Percentiles rank a stretch among this genome's conserved stretches.
These are phyloP conservation scores for Haplosporangium sp. DNA, from an alignment of 371 early-diverging fungal species.

Conservation along the genomic window DNA sequence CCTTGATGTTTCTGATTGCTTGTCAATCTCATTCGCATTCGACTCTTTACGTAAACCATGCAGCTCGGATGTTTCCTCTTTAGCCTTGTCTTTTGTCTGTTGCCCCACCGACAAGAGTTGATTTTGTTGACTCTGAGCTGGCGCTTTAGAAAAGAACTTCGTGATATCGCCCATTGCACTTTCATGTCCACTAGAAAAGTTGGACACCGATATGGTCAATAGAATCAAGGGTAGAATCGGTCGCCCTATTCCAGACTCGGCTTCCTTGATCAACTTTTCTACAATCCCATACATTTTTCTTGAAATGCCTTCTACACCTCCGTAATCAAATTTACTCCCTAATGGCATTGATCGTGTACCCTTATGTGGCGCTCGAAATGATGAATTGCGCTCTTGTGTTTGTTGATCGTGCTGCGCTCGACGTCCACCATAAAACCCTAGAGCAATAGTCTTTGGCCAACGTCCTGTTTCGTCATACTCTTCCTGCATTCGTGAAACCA, in stretches of 20 bases:
- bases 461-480: conserved; percentile 45
- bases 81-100: neutral
- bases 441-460: conserved; percentile 46
- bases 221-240: conserved; percentile 39
- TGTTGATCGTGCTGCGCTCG: conserved; percentile 15
- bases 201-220: conserved; percentile 26
- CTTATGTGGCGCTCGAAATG: conserved; percentile 26
- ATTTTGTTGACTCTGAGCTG: conserved; percentile 3
- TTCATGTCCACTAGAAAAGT: conserved; percentile 42
- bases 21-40: neutral
- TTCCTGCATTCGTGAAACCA: conserved; percentile 55
- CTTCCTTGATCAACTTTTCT: conserved; percentile 40
- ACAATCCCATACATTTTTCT: conserved; percentile 33
- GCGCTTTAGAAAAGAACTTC: conserved; percentile 47
- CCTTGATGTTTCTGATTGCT: neutral
- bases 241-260: conserved; percentile 24
- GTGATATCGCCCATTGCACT: conserved; percentile 40
- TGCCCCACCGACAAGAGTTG: neutral
- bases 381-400: conserved; percentile 18
- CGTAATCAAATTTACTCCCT: conserved; percentile 43
- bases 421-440: conserved; percentile 47
- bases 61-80: neutral
- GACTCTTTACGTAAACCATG: neutral
- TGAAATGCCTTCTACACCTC: conserved; percentile 46
- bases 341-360: conserved; percentile 48